Evolutionary conservation across 345 rosid genomes (phyloP).

Genomic region (Eucalyptus camaldulensis): DNA sequence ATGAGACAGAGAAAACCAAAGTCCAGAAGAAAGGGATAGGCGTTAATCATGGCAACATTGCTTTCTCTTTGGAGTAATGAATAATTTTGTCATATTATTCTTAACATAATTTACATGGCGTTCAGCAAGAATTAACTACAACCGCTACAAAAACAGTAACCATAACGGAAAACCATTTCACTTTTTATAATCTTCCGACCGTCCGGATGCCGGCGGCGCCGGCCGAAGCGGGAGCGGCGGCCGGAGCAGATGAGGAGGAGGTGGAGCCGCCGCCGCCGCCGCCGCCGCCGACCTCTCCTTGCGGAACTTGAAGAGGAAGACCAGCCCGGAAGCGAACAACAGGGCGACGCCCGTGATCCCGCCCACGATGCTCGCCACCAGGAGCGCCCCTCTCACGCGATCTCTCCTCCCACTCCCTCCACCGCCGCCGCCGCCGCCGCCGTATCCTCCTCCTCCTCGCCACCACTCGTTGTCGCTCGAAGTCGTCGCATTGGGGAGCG

Average conservation of each 20-base stretch:
- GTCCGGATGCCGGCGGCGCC: neutral
- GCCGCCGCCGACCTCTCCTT: neutral
- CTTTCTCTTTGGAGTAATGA: neutral
- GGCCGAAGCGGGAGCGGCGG: neutral
- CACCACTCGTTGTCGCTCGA: neutral
- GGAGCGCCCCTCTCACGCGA: neutral
- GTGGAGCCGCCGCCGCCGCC: neutral
- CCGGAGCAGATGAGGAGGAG: neutral
- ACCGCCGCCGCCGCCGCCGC: neutral
- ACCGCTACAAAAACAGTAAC: neutral
- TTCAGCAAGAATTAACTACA: neutral
- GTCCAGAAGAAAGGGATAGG: neutral
- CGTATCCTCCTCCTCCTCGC: neutral
- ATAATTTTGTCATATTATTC: neutral
- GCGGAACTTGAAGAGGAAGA: neutral
- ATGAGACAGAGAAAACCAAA: neutral
- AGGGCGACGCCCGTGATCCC: slow-evolving; percentile 4
- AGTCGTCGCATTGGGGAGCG: neutral
- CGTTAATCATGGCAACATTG: neutral
- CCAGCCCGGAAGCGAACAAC: neutral
- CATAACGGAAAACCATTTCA: neutral
- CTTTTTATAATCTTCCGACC: neutral
- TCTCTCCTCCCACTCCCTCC: neutral
- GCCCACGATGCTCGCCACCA: neutral
- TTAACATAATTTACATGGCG: neutral